These are phyloP conservation scores for Chalara sp. DNA, from an alignment of 2,329 filamentous ascomycete species.

Conservation along the genomic window DNA sequence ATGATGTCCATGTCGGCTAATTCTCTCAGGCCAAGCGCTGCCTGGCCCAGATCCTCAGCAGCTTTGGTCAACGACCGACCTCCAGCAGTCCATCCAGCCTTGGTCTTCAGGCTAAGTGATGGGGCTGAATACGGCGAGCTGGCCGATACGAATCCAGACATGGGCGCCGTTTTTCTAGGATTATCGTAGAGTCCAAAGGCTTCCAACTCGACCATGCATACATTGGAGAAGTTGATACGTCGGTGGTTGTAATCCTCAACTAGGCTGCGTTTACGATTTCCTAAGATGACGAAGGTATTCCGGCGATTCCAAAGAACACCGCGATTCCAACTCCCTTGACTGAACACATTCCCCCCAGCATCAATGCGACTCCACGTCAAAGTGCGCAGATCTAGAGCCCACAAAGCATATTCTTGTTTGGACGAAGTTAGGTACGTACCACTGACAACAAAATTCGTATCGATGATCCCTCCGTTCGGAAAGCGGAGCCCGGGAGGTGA, in stretches of 20 bases:
- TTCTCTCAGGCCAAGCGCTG: constrained; percentile 73
- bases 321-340: constrained; percentile 95
- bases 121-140: constrained; percentile 61
- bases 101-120: constrained; percentile 35
- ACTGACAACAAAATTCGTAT: constrained; percentile 94
- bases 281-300: constrained; percentile 92
- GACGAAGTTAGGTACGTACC: constrained; percentile 96
- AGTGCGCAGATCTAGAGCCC: constrained; percentile 84
- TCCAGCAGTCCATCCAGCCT: constrained; percentile 60
- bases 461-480: constrained; percentile 91
- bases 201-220: constrained; percentile 95
- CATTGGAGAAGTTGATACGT: constrained; percentile 93
- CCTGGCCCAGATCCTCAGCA: constrained; percentile 79
- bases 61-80: constrained; percentile 70
- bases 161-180: constrained; percentile 68
- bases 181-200: constrained; percentile 98
- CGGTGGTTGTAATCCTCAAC: constrained; percentile 98
- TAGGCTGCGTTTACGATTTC: constrained; percentile 85
- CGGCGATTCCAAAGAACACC: constrained; percentile 88
- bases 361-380: constrained; percentile 95
- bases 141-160: constrained; percentile 78
- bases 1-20: constrained; percentile 95
- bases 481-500: constrained; percentile 91
- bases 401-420: constrained; percentile 95
- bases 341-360: constrained; percentile 88